Evolutionary conservation across 169 alveolate genomes (phyloP).

Genomic region (Neospora caninum): DNA sequence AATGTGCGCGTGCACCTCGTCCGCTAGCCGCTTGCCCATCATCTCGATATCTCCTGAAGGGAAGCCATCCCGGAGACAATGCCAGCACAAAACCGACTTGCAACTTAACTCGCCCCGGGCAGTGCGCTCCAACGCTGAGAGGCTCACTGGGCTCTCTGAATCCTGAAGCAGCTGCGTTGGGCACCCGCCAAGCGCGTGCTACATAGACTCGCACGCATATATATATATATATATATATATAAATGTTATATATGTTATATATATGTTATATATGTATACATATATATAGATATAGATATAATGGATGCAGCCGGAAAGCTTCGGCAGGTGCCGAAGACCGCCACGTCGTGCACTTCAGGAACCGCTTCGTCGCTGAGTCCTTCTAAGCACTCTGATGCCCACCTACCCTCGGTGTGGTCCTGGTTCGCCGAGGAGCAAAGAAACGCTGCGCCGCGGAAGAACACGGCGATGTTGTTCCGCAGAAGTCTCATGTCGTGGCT

Average conservation of each 20-base stretch:
- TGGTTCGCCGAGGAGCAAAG: constrained; percentile 87
- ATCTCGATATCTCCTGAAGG: constrained; percentile 44
- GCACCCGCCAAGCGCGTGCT: background rate
- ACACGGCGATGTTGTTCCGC: constrained; percentile 83
- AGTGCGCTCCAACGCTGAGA: too few species aligned
- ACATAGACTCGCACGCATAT: constrained; percentile 5
- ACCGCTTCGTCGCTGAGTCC: too few species aligned
- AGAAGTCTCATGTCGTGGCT: constrained; percentile 90
- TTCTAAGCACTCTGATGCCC: background rate
- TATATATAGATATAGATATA: background rate
- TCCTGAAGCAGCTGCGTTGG: too few species aligned
- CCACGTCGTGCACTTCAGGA: too few species aligned
- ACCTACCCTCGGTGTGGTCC: constrained; percentile 86
- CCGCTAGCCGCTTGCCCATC: constrained; percentile 54
- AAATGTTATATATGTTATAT: background rate
- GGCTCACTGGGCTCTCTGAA: background rate
- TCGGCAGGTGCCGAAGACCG: too few species aligned
- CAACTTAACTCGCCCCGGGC: background rate
- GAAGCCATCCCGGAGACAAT: background rate
- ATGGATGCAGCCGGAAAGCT: too few species aligned
- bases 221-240: constrained; percentile 1
- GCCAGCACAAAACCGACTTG: background rate
- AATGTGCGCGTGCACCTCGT: constrained; percentile 17
- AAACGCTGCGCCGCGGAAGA: constrained; percentile 86
- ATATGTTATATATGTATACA: constrained; percentile 5